phyloP scores from a whole-genome alignment of 1,139 yeast species.

The Hyphopichia pseudoburtonii region DNA sequence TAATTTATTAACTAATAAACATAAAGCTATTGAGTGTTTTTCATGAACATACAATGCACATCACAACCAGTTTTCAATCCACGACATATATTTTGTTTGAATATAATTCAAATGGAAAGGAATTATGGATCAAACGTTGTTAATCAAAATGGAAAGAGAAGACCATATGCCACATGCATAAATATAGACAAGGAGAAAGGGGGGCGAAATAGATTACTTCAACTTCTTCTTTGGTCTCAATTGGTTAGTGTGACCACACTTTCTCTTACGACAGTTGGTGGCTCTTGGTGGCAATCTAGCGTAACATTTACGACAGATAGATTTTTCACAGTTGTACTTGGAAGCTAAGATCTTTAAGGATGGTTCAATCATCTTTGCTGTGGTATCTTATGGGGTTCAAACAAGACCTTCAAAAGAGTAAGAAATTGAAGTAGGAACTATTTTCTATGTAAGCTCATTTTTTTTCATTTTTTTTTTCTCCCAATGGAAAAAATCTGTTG shows the following conservation, averaged over 20 bases:
- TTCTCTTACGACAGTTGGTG: conserved; percentile 99
- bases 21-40: not conserved
- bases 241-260: conserved; percentile 99
- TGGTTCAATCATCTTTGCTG: conserved; percentile 92
- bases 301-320: conserved; percentile 99
- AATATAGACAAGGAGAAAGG: not conserved
- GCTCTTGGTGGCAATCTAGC: conserved; percentile 99
- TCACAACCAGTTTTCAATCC: not conserved
- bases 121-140: not conserved
- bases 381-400: too few relatives aligned
- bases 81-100: not conserved
- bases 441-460: too few relatives aligned
- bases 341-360: conserved; percentile 98
- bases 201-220: conserved; percentile 59
- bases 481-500: not conserved
- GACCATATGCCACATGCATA: not conserved
- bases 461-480: not conserved
- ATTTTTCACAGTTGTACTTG: conserved; percentile 99
- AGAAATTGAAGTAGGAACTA: too few relatives aligned
- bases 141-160: not conserved
- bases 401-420: conserved; percentile 1
- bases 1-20: conserved; percentile 3
- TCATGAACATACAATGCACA: conserved; percentile 1
- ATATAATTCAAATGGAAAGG: not conserved
- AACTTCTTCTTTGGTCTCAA: conserved; percentile 99